Evolutionary conservation across 1,139 yeast species (phyloP).

Genomic region (Blastobotrys malaysiensis): DNA sequence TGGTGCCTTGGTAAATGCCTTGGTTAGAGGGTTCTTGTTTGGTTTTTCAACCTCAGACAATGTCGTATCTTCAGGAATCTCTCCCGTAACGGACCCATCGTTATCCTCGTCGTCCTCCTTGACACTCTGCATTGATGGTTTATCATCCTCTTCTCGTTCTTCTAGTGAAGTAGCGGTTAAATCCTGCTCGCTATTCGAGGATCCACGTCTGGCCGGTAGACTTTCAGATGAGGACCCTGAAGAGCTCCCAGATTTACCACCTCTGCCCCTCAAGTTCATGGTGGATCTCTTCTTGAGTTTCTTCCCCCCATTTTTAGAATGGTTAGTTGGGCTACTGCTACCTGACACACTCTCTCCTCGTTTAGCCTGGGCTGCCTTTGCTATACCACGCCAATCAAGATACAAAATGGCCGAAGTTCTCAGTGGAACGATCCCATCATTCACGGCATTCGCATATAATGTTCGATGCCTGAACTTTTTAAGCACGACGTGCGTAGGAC

Average conservation of each 20-base stretch:
- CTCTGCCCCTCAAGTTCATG: neutral
- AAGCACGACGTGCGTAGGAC: conserved; percentile 68
- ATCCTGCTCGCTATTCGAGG: neutral
- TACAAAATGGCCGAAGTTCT: conserved; percentile 79
- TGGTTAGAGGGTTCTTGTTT: neutral
- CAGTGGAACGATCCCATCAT: conserved; percentile 91
- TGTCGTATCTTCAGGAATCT: conserved; percentile 33
- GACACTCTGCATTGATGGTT: neutral
- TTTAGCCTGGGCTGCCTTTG: conserved; percentile 45
- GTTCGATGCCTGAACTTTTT: conserved; percentile 63
- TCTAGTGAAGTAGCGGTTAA: neutral
- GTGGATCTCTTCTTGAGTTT: neutral
- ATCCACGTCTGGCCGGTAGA: neutral
- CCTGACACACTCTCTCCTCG: conserved; percentile 10
- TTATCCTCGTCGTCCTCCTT: conserved; percentile 9
- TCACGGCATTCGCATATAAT: conserved; percentile 69
- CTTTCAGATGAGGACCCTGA: neutral
- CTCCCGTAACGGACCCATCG: conserved; percentile 21
- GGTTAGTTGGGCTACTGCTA: neutral
- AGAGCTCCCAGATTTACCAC: neutral
- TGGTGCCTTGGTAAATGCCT: conserved; percentile 8
- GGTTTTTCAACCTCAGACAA: conserved; percentile 1
- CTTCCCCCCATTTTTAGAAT: neutral
- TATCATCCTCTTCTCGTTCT: neutral
- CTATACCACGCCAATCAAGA: conserved; percentile 63